phyloP scores from a whole-genome alignment of 768 basidiomycete genomes.

The Tephrocybe sp. region DNA sequence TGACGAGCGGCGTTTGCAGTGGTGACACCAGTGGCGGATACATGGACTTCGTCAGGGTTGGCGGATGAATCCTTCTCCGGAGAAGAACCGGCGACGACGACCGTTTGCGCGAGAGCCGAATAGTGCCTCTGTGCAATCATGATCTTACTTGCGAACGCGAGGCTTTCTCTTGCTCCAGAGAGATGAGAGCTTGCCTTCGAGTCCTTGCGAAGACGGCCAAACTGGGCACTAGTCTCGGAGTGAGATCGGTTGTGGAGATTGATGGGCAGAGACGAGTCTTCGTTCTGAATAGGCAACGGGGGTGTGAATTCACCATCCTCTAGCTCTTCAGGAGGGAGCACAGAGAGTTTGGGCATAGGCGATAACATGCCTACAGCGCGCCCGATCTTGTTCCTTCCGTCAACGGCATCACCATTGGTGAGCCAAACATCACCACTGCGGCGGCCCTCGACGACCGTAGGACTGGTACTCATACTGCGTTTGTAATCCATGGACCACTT shows the following conservation, averaged over 20 bases:
- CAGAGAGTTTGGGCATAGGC: conserved; percentile 65
- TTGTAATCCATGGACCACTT: conserved; percentile 60
- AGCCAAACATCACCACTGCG: conserved; percentile 79
- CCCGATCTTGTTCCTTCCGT: conserved; percentile 60
- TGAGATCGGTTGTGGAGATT: conserved; percentile 52
- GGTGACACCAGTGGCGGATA: conserved; percentile 37
- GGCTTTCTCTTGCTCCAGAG: conserved; percentile 50
- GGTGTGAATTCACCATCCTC: conserved; percentile 49
- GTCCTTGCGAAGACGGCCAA: conserved; percentile 50
- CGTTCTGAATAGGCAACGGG: conserved; percentile 61
- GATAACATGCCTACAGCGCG: conserved; percentile 65
- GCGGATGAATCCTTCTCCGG: conserved; percentile 37
- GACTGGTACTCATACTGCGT: conserved; percentile 60
- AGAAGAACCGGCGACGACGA: conserved; percentile 49
- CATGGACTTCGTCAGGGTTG: conserved; percentile 31
- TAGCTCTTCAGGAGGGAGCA: conserved; percentile 58
- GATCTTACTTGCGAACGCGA: conserved; percentile 53
- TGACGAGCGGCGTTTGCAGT: conserved; percentile 27
- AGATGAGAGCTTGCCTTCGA: conserved; percentile 58
- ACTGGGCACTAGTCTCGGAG: conserved; percentile 56
- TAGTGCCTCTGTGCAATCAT: conserved; percentile 78
- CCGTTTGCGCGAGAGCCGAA: conserved; percentile 66
- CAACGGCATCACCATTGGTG: conserved; percentile 68
- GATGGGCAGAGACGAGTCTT: conserved; percentile 43
- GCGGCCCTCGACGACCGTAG: conserved; percentile 68